Base-by-base conservation (phyloP, 257 asterid genomes). In the Misopates orontium region DNA sequence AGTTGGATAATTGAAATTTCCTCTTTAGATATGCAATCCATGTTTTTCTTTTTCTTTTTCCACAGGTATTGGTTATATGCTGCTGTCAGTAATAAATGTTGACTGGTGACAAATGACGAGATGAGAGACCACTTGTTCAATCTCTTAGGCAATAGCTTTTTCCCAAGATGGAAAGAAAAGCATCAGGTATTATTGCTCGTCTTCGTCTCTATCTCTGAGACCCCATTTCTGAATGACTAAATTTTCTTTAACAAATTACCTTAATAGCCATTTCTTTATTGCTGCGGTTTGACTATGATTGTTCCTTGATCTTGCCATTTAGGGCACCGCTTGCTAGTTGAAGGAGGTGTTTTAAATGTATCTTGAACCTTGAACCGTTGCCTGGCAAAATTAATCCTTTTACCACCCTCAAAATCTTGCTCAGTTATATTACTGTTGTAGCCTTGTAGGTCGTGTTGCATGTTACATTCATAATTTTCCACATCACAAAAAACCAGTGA, bases 151-250 rank as follows among this genome's bases (percentile, higher is more conserved):
- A 82, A 85, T 56, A 86, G 75, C 62, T 87, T 94, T 69, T 86
- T 94, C 72, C 96, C 97, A 8, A 78, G 99, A 84, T 94, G 99
- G 99, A 88, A 93, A 82, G 99, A 94, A 67, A 94, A 94, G 73
- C 97, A 90, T 70, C 99, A 94, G 99, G 99, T 90, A 73, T 44
- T 6, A 49, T 61, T 22, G 20, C 17, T 42, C 21, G 17, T 16
- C 52, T 61, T 51, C 24, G 13, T 11, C 45, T 44, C 45, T 61
- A 14, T 22, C 36, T 22, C 21, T 19, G 42, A 39, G 51, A n/a
- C 64, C 64, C 42, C 1, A 36, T 36, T 36, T 9, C 42, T 3
- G 42, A 36, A 36, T 36, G 8, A 36, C 42, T 36, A n/a, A n/a
- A n/a, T n/a, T n/a, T n/a, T n/a, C n/a, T n/a, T n/a, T n/a, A 36